phyloP scores from a whole-genome alignment of 352 stramenopile genomes.

The Globisporangium nagaii region DNA sequence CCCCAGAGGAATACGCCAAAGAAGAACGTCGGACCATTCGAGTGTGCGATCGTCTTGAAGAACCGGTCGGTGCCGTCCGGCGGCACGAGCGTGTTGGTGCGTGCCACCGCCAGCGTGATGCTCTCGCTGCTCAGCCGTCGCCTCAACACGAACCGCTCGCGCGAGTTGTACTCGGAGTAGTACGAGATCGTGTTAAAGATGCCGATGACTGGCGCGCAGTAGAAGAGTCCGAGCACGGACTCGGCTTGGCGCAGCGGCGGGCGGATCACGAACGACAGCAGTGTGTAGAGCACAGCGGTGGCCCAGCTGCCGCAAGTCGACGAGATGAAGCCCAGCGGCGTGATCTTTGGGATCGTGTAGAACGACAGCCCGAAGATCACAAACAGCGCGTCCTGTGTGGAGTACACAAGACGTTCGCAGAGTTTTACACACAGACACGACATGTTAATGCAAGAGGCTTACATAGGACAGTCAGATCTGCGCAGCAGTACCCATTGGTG shows the following conservation, averaged over 20 bases:
- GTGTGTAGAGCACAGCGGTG: constrained; percentile 50
- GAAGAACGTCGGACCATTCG: constrained; percentile 53
- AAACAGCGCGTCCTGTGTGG: constrained; percentile 70
- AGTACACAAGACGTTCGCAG: neutral
- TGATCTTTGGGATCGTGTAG: constrained; percentile 84
- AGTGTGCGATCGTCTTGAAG: constrained; percentile 18
- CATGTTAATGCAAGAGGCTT: neutral
- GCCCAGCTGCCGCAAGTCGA: constrained; percentile 67
- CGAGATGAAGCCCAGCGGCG: constrained; percentile 69
- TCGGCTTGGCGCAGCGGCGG: constrained; percentile 37
- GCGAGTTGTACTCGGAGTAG: constrained; percentile 81
- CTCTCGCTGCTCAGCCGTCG: constrained; percentile 65
- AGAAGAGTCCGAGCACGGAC: constrained; percentile 58
- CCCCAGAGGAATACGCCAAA: constrained; percentile 67
- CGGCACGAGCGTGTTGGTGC: constrained; percentile 33
- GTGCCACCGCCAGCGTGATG: constrained; percentile 68
- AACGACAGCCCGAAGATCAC: constrained; percentile 82
- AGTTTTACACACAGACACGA: neutral
- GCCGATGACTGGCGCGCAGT: constrained; percentile 65
- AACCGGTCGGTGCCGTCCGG: constrained; percentile 10
- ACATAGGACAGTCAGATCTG: neutral
- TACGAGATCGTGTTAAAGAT: constrained; percentile 86
- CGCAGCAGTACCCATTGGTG: constrained; percentile 65
- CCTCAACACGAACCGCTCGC: constrained; percentile 70
- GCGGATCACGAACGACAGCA: constrained; percentile 49